phyloP scores from a whole-genome alignment of 371 early-diverging fungal genomes.

The Mucor lusitanicus region DNA sequence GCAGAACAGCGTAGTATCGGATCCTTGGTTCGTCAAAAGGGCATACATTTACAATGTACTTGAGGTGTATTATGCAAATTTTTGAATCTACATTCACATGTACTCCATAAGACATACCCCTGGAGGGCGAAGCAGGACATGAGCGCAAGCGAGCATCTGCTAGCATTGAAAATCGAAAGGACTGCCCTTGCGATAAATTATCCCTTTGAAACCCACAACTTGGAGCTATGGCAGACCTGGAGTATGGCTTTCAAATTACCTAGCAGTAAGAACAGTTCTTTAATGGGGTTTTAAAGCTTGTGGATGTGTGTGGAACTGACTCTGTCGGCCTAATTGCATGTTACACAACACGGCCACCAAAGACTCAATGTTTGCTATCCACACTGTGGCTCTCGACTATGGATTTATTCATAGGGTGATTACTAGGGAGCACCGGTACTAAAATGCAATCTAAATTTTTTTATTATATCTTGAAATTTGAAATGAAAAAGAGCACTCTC shows the following conservation, averaged over 20 bases:
- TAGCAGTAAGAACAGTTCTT: background rate
- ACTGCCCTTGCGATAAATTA: background rate
- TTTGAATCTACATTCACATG: no score
- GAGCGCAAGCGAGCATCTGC: no score
- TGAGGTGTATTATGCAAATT: no score
- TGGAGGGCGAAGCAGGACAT: no score
- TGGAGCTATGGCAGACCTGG: background rate
- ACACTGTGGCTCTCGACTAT: constrained; percentile 26
- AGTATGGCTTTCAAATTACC: background rate
- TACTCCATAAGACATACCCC: no score
- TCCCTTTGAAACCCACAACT: background rate
- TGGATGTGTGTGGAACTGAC: constrained; percentile 32
- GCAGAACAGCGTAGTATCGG: no score
- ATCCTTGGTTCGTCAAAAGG: no score
- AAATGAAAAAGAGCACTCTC: constrained; percentile 16
- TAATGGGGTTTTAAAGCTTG: constrained; percentile 40
- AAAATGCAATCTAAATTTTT: constrained; percentile 31
- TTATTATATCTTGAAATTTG: background rate
- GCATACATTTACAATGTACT: no score
- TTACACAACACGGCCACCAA: constrained; percentile 41
- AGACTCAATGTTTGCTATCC: constrained; percentile 33
- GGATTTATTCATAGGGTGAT: constrained; percentile 4
- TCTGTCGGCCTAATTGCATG: constrained; percentile 42
- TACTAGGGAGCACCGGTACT: constrained; percentile 33
- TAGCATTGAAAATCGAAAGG: background rate